Evolutionary conservation across 2,329 filamentous ascomycete species (phyloP), one percentile per base, ranked within the genome.

Genomic region (Plectosphaerella cucumerina): DNA sequence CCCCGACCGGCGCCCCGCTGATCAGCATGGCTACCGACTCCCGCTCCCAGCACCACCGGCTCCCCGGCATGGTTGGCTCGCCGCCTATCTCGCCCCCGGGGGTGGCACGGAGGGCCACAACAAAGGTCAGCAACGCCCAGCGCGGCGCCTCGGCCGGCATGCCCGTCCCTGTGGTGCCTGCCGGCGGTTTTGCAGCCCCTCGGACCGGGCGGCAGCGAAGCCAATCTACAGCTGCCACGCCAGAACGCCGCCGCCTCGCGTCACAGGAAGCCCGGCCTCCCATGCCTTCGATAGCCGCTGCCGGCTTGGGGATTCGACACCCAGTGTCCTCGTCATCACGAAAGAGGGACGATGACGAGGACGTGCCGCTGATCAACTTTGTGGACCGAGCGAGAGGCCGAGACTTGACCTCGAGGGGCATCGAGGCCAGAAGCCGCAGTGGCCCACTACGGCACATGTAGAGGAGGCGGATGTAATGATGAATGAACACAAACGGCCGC

Each of bases 11-110:
- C 17, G 66, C 70, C 11, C 74, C 72, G 10, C 66, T 80, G 1
- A 73, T 80, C 44, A 74, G 77, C 48, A 69, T 73, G 47, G 75
- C 74, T 11, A 70, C 48, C 59, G 67, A 9, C 62, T 59, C 23
- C 53, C 58, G 9, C 10, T 39, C 17, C 45, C 48, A 15, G 54
- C 23, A n/a, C 4, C 34, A 48, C 15, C 34, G 23, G 45, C 33
- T 17, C 33, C 11, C 12, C 11, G 26, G 33, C 14, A 39, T 48
- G 33, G 18, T 22, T 3, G 20, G 10, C 22, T 42, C 47, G 4
- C 47, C 37, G 46, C 47, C 47, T 12, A 39, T 23, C 14, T 41
- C 20, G 17, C 35, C 23, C 14, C 34, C 47, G 6, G 47, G 47
- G 4, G 35, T 48, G 17, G 47, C 47, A 18, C 21, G 47, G 35